Evolutionary conservation across 208 protist species (phyloP).

Genomic region (Leishmania aethiopica): DNA sequence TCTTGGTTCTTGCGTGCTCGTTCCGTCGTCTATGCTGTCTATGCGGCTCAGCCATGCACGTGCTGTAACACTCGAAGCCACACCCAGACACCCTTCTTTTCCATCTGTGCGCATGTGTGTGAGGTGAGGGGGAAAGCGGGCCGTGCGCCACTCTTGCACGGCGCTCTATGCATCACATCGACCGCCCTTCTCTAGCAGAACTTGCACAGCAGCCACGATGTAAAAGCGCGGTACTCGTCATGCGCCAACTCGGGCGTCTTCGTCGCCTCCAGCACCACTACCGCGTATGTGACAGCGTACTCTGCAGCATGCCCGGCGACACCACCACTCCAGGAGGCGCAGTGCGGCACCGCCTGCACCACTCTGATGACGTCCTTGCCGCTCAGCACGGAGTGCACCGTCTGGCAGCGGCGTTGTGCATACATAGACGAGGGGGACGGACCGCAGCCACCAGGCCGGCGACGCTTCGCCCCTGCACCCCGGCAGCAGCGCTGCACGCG

Average conservation of each 20-base stretch:
- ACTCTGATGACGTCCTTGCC: slow-evolving; percentile 6
- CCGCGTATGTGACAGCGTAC: slow-evolving; percentile 20
- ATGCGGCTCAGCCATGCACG: not conserved
- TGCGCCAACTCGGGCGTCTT: slow-evolving; percentile 22
- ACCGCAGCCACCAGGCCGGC: not conserved
- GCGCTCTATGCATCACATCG: not conserved
- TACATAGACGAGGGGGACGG: not conserved
- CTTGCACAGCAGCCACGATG: slow-evolving; percentile 51
- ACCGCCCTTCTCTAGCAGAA: slow-evolving; percentile 7
- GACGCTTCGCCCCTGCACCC: not conserved
- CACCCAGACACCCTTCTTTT: not conserved
- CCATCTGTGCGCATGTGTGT: not conserved
- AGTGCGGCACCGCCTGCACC: slow-evolving; percentile 18
- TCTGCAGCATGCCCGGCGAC: not conserved
- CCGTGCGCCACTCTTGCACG: not conserved
- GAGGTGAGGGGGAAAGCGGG: not conserved
- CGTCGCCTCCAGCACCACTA: slow-evolving; percentile 26
- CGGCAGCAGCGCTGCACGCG: slow-evolving; percentile 11
- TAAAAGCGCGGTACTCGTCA: slow-evolving; percentile 39
- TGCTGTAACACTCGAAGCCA: not conserved
- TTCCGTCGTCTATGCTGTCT: not conserved
- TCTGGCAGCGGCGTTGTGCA: slow-evolving; percentile 5
- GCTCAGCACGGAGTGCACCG: slow-evolving; percentile 29
- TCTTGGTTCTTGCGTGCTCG: not conserved
- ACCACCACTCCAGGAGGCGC: not conserved